phyloP scores from a whole-genome alignment of 2,329 filamentous ascomycete species.

The Monosporascus sp. region DNA sequence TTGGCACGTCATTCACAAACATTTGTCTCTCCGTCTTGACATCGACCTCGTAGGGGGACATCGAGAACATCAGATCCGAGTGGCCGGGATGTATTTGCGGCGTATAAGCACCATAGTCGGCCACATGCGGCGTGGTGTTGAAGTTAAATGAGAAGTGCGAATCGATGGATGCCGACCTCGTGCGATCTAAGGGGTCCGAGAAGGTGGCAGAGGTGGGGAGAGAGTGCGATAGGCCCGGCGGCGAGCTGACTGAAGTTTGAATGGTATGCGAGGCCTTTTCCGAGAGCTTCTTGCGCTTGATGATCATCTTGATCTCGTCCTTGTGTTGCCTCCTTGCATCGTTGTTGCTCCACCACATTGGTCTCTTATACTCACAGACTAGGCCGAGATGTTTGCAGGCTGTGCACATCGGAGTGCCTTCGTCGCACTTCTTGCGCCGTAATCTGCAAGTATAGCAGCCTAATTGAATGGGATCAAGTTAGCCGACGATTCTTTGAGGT shows the following conservation, averaged over 20 bases:
- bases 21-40: conserved; percentile 94
- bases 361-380: conserved; percentile 91
- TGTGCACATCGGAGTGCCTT: conserved; percentile 56
- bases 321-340: conserved; percentile 82
- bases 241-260: conserved; percentile 56
- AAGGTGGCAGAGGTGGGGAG: conserved; percentile 75
- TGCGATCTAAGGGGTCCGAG: conserved; percentile 67
- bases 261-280: conserved; percentile 68
- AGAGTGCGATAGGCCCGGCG: conserved; percentile 75
- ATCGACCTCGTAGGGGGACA: conserved; percentile 84
- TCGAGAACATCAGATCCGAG: conserved; percentile 50
- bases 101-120: conserved; percentile 57
- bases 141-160: conserved; percentile 76
- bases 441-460: conserved; percentile 66
- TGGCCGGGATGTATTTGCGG: conserved; percentile 51
- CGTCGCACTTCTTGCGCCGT: conserved; percentile 64
- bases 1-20: conserved; percentile 85
- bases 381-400: conserved; percentile 72
- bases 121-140: conserved; percentile 52
- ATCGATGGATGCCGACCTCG: conserved; percentile 71
- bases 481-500: conserved; percentile 19
- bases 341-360: conserved; percentile 95
- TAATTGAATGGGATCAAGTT: conserved; percentile 26
- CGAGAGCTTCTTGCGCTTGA: conserved; percentile 91
- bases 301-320: conserved; percentile 93